Evolutionary conservation across 139 green algal species (phyloP).

Genomic region (Gonium pectorale): DNA sequence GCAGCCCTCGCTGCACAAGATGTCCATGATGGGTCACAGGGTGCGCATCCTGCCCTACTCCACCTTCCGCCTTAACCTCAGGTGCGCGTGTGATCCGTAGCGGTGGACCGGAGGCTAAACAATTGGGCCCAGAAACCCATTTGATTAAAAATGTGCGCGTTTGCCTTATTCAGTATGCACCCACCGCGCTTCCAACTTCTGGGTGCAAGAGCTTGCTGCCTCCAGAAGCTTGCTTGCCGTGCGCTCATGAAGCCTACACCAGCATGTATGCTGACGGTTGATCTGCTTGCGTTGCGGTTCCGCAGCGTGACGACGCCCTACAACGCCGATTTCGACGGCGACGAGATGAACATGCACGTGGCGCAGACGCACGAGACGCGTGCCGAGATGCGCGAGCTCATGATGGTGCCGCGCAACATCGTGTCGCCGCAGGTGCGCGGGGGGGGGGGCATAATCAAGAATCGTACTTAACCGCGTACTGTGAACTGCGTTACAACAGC

Average conservation of each 20-base stretch:
- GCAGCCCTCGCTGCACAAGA: constrained; percentile 99
- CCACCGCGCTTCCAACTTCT: too few species aligned
- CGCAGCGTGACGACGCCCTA: constrained; percentile 96
- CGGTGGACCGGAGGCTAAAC: too few species aligned
- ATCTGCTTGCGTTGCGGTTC: too few species aligned
- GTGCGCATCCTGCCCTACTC: constrained; percentile 93
- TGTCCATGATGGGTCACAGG: constrained; percentile 98
- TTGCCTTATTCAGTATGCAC: too few species aligned
- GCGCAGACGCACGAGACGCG: constrained; percentile 91
- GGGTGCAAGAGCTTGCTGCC: too few species aligned
- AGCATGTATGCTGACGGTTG: too few species aligned
- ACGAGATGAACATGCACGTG: constrained; percentile 99
- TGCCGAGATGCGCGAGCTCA: constrained; percentile 96
- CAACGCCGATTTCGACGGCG: constrained; percentile 99
- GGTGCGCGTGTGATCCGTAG: too few species aligned
- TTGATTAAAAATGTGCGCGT: too few species aligned
- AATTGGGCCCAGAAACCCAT: too few species aligned
- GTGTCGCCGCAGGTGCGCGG: constrained; percentile 89
- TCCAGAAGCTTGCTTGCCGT: too few species aligned
- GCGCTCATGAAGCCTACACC: too few species aligned
- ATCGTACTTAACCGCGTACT: neutral
- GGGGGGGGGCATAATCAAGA: neutral
- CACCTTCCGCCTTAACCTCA: constrained; percentile 76
- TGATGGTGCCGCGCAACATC: constrained; percentile 98
- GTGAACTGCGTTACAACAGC: too few species aligned